Percentiles rank a stretch among this genome's conserved stretches.
These are phyloP conservation scores for Camelina sativa DNA, from an alignment of 345 rosid species.

Conservation along the genomic window DNA sequence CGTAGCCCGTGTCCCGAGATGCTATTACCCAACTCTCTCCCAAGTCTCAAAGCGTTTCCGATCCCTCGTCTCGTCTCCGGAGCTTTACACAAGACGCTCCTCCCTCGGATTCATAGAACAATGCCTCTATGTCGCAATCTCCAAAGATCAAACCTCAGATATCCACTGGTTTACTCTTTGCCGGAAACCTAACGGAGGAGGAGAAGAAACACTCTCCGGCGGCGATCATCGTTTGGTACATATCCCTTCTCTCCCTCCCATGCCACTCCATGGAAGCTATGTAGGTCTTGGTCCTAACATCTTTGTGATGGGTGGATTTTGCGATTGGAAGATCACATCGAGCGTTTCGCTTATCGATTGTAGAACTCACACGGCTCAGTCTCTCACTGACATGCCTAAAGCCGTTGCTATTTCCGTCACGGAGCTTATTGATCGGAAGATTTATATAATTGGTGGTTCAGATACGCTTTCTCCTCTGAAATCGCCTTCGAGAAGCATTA, in stretches of 20 bases:
- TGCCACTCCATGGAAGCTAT: constrained; percentile 37
- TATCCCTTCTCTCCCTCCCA: constrained; percentile 36
- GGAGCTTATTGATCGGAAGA: constrained; percentile 19
- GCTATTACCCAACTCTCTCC: constrained; percentile 26
- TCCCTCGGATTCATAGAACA: constrained; percentile 12
- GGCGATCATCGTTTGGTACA: constrained; percentile 10
- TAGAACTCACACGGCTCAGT: constrained; percentile 3
- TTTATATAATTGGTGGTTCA: constrained; percentile 36
- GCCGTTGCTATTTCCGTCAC: constrained; percentile 31
- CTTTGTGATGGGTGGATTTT: constrained; percentile 37
- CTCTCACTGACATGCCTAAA: constrained; percentile 31
- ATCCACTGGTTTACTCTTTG: constrained; percentile 35
- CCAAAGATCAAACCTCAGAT: constrained; percentile 30
- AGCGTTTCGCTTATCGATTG: constrained; percentile 34
- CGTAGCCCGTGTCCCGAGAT: constrained; percentile 30
- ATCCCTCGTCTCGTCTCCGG: constrained; percentile 27
- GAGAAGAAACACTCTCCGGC: neutral
- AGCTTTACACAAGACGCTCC: constrained; percentile 36
- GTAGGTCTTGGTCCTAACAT: constrained; percentile 22
- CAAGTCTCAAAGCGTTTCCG: constrained; percentile 31
- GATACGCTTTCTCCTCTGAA: constrained; percentile 28
- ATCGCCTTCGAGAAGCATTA: constrained; percentile 29
- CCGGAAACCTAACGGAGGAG: constrained; percentile 11
- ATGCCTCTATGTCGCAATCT: constrained; percentile 31
- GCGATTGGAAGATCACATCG: constrained; percentile 30